Evolutionary conservation across 2,329 filamentous ascomycete species (phyloP).

Genomic region (Colletotrichum brevisporum): DNA sequence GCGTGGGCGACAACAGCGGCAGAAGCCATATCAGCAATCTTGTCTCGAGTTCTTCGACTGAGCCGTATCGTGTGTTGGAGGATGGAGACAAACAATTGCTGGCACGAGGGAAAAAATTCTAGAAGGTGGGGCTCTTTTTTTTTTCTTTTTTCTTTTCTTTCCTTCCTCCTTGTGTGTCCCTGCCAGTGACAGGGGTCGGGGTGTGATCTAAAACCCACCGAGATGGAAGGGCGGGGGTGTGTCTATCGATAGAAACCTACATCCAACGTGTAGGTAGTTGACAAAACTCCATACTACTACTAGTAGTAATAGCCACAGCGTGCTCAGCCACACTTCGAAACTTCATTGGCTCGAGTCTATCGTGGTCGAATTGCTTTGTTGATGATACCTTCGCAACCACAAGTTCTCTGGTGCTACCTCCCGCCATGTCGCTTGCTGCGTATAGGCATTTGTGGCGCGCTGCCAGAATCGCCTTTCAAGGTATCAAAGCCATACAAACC

Average conservation of each 20-base stretch:
- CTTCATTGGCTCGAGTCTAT: too few relatives aligned
- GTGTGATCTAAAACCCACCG: too few relatives aligned
- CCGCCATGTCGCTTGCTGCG: constrained; percentile 76
- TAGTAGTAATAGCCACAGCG: too few relatives aligned
- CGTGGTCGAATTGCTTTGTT: too few relatives aligned
- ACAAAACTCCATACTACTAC: too few relatives aligned
- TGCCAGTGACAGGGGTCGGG: not conserved
- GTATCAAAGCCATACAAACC: constrained; percentile 59
- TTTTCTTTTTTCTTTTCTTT: not conserved
- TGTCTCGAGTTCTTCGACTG: constrained; percentile 44
- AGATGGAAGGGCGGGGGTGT: not conserved
- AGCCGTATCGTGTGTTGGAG: constrained; percentile 10
- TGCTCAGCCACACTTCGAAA: too few relatives aligned
- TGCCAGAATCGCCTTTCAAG: constrained; percentile 85
- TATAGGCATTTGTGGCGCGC: constrained; percentile 89
- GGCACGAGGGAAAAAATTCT: constrained; percentile 19
- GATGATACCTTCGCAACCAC: too few relatives aligned
- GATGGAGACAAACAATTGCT: not conserved
- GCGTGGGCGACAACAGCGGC: constrained; percentile 73
- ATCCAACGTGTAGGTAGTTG: too few relatives aligned
- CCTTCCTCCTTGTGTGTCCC: not conserved
- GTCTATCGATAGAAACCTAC: too few relatives aligned
- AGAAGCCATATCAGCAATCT: constrained; percentile 69
- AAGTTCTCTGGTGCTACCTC: not conserved
- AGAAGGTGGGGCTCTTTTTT: constrained; percentile 27